Evolutionary conservation across 2,329 filamentous ascomycete species (phyloP), one percentile per base, ranked within the genome.

Genomic region (Pleomassaria siparia): DNA sequence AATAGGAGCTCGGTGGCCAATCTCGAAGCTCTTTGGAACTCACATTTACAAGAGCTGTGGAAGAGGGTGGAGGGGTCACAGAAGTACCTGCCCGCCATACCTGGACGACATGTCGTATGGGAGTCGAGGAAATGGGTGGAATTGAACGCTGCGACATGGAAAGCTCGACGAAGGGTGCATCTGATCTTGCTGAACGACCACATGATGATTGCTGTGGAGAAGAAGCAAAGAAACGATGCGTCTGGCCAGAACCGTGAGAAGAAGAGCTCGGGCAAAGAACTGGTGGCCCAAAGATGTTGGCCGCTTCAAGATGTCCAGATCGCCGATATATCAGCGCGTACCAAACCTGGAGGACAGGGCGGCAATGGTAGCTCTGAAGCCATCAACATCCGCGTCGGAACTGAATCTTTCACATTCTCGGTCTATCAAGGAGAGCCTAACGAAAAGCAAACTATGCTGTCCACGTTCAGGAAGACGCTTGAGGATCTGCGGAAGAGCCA

Each of bases 1-100:
- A 96, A 95, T 72, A 84, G 94, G 62, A 96, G 89, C 72, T 96
- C 91, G 13, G 91, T 99, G 36, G 84, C 84, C 29, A 86, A 87
- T 58, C 72, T 87, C 10, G 84, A 87, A 60, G 84, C 82, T 26
- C 79, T 87, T 71, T 86, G 84, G 80, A 85, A 78, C 54, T 78
- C 80, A 2, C 84, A 87, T 57, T 69, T 87, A 28, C 84, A 95
- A 71, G 86, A 90, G 20, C 76, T 99, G 37, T 99, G 94, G 84
- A 97, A 96, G 74, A 89, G 88, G 35, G 89, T 99, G n/a, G 94
- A 97, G 70, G 92, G 92, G 1, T 96, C 91, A 9, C 94, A 99
- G 64, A 97, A 97, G 69, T 99, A 95, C 64, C 76, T 99, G 10
- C 94, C 94, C 12, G 94, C 91, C 45, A 81, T 91, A 16, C 84